Percentiles rank a stretch among this genome's conserved stretches.
Conservation (phyloP, 1,139 yeast species). For the Yamadazyma sp. region DNA sequence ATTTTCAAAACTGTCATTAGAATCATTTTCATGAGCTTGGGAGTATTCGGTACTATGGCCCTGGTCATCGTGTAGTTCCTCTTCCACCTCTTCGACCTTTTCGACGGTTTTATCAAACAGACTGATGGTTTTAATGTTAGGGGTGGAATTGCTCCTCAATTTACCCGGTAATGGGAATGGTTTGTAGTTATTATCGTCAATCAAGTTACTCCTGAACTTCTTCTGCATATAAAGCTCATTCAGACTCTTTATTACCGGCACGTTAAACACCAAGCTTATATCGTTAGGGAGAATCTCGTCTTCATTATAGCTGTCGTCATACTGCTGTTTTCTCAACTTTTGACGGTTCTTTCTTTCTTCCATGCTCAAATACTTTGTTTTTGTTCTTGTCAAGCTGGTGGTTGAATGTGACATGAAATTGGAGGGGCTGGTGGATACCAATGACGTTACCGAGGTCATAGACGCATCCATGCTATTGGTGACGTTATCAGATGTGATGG, state of each 20-base stretch:
- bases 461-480: background rate
- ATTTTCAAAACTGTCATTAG: slow-evolving; percentile 17
- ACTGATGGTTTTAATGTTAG: slow-evolving; percentile 12
- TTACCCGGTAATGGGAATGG: slow-evolving; percentile 44
- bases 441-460: slow-evolving; percentile 2
- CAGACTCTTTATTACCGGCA: slow-evolving; percentile 42
- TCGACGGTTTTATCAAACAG: slow-evolving; percentile 4
- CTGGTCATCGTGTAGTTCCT: slow-evolving; percentile 8
- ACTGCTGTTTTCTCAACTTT: slow-evolving; percentile 38
- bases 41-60: slow-evolving; percentile 1
- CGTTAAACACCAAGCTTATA: slow-evolving; percentile 44
- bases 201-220: slow-evolving; percentile 25
- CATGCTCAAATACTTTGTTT: slow-evolving; percentile 35
- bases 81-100: slow-evolving; percentile 8
- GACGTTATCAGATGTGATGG: slow-evolving; percentile 11
- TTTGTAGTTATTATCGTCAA: slow-evolving; percentile 28
- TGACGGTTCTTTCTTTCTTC: slow-evolving; percentile 42
- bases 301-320: slow-evolving; percentile 46
- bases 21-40: slow-evolving; percentile 14
- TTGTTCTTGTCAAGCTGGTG: slow-evolving; percentile 30
- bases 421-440: slow-evolving; percentile 2
- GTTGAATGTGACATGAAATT: slow-evolving; percentile 3
- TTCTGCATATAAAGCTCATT: slow-evolving; percentile 32
- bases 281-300: slow-evolving; percentile 42
- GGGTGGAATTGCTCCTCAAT: slow-evolving; percentile 18